Evolutionary conservation across 805 yeast genomes (phyloP).

Genomic region (Sugiyamaella marilandica): DNA sequence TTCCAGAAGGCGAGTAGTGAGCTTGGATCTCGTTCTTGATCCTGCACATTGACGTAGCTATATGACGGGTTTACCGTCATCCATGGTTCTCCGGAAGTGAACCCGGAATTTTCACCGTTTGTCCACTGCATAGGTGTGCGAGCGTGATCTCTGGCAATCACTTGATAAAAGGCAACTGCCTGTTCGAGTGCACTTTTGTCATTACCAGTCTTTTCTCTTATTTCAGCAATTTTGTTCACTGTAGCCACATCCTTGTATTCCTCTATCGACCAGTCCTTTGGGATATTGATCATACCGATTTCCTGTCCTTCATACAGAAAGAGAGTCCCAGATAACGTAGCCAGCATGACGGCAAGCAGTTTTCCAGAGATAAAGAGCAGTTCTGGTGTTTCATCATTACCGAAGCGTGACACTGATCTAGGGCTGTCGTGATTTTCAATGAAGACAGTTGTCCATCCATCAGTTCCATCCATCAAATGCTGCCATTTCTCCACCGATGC

Average conservation of each 20-base stretch:
- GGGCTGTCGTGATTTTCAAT: slow-evolving; percentile 58
- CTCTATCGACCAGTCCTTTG: slow-evolving; percentile 38
- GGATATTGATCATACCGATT: slow-evolving; percentile 50
- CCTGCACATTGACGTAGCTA: slow-evolving; percentile 43
- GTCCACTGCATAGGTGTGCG: slow-evolving; percentile 57
- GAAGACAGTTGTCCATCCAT: slow-evolving; percentile 50
- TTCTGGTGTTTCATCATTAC: slow-evolving; percentile 36
- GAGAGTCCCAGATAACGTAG: slow-evolving; percentile 48
- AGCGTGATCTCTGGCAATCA: slow-evolving; percentile 45
- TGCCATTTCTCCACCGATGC: slow-evolving; percentile 6
- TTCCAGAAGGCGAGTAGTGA: slow-evolving; percentile 46
- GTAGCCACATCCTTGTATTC: slow-evolving; percentile 50
- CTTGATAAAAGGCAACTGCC: slow-evolving; percentile 20
- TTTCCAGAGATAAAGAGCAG: slow-evolving; percentile 41
- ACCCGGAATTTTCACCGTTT: slow-evolving; percentile 41
- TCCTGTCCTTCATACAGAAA: slow-evolving; percentile 60
- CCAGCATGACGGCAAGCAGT: slow-evolving; percentile 42
- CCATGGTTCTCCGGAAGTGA: slow-evolving; percentile 47
- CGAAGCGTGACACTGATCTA: slow-evolving; percentile 49
- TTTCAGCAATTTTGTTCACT: slow-evolving; percentile 15
- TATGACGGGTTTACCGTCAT: slow-evolving; percentile 47
- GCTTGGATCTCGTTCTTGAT: slow-evolving; percentile 42
- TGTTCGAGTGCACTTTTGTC: slow-evolving; percentile 4
- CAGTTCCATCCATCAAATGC: slow-evolving; percentile 1
- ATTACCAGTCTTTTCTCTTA: not conserved